Evolutionary conservation across 495 filamentous ascomycete species (phyloP).

Genomic region (Clohesyomyces aquaticus): DNA sequence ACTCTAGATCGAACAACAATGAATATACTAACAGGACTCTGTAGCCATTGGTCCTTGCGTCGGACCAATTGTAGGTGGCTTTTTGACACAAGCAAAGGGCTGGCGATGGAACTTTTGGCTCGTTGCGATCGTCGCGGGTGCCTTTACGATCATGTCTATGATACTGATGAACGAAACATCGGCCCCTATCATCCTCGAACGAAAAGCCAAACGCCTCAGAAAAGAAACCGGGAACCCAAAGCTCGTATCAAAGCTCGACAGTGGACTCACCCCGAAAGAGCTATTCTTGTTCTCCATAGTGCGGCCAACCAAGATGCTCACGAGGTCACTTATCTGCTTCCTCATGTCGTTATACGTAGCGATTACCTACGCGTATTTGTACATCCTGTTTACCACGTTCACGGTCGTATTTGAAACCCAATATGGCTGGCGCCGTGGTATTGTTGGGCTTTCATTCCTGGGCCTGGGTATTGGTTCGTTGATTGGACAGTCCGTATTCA

Average conservation of each 20-base stretch:
- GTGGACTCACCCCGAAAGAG: conserved; percentile 40
- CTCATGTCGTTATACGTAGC: conserved; percentile 73
- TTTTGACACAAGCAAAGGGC: conserved; percentile 40
- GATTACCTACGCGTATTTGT: conserved; percentile 75
- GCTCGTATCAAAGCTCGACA: conserved; percentile 46
- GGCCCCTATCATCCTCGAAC: conserved; percentile 40
- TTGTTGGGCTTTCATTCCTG: conserved; percentile 45
- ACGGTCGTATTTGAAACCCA: conserved; percentile 60
- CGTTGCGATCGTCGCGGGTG: conserved; percentile 44
- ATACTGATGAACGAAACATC: conserved; percentile 44
- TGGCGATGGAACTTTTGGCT: conserved; percentile 50
- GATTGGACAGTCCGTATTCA: conserved; percentile 40
- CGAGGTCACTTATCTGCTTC: conserved; percentile 64
- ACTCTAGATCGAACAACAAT: too few relatives aligned
- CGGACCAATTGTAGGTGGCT: conserved; percentile 53
- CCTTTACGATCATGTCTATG: conserved; percentile 26
- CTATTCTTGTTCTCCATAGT: conserved; percentile 53
- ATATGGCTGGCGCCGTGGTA: conserved; percentile 50
- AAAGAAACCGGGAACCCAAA: conserved; percentile 42
- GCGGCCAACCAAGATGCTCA: conserved; percentile 57
- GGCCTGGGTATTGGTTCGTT: conserved; percentile 43
- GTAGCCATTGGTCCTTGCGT: conserved; percentile 29
- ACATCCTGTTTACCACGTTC: conserved; percentile 80
- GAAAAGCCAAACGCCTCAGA: conserved; percentile 42
- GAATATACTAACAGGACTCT: background rate